Base-by-base conservation (phyloP, 2,329 filamentous ascomycete genomes). In the Xylaria sp. region DNA sequence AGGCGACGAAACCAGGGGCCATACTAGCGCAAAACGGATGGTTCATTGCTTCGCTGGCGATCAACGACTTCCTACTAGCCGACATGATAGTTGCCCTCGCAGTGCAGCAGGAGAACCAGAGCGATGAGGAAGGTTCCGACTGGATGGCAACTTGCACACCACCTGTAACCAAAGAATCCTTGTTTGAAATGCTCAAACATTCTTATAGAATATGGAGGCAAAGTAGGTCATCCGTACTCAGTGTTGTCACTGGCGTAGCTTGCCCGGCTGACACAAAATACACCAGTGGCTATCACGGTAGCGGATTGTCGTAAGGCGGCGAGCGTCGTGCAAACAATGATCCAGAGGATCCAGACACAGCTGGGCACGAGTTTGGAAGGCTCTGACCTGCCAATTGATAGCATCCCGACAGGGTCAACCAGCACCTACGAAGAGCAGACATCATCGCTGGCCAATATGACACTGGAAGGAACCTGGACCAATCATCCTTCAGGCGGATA, bases 11-110 rank as follows among this genome's bases (percentile, higher is more conserved):
- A 65, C 87, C 87, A 0, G 87, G 87, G 0, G 85, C 85, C 5
- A 79, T 86, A 29, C 78, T 91, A 16, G 80, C 82, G 69, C 79
- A 82, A 35, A 83, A 86, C 44, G 82, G 83, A 5, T 90, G 87
- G 85, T 89, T 90, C 72, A 76, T 89, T 23, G 85, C 84, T 2
- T 86, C 86, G 0, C 78, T 91, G 3, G 84, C 85, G 12, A 83
- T 87, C 60, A 87, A 90, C 60, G 88, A 91, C 74, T 91, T 88
- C 60, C 79, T 91, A 60, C 82, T 91, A 2, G 88, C 88, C 0
- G 84, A 86, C 63, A 88, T 89, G 83, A 83, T 91, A 16, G 74
- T 91, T 3, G 90, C 87, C 69, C 78, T 91, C 21, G 78, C 84
- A 21, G 75, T 84, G 27, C 82, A 84, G 70, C 84, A 82, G 73